Evolutionary conservation across 2,329 filamentous ascomycete species (phyloP).

Genomic region (Aaosphaeria pasadenensis): DNA sequence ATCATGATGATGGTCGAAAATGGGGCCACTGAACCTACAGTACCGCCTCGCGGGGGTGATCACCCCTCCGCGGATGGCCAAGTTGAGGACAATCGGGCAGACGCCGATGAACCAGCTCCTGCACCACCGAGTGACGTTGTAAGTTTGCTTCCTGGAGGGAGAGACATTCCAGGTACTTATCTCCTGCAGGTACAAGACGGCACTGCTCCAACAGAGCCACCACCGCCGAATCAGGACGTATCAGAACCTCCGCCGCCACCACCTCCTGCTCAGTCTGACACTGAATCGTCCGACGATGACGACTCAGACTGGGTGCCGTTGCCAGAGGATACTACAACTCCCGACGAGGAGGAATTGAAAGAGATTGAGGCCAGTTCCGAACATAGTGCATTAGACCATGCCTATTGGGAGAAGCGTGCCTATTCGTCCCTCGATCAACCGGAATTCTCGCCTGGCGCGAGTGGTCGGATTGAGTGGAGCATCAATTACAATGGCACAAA

Average conservation of each 20-base stretch:
- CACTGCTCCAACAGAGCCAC: constrained; percentile 17
- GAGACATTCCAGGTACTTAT: too few species aligned
- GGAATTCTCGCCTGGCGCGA: constrained; percentile 53
- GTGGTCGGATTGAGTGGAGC: constrained; percentile 57
- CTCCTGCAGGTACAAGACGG: constrained; percentile 4
- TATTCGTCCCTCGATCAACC: constrained; percentile 57
- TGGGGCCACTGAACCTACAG: too few species aligned
- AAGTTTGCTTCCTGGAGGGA: too few species aligned
- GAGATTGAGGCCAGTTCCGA: constrained; percentile 52
- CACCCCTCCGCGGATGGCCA: not conserved
- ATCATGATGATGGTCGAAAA: constrained; percentile 9
- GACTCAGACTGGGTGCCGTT: constrained; percentile 50
- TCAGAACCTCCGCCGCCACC: constrained; percentile 28
- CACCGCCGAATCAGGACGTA: constrained; percentile 11
- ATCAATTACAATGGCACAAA: constrained; percentile 59
- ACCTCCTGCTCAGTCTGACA: constrained; percentile 28
- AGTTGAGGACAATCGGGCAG: too few species aligned
- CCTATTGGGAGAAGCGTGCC: constrained; percentile 58
- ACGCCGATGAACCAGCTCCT: too few species aligned
- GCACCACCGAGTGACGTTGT: too few species aligned
- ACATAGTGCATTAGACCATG: constrained; percentile 56
- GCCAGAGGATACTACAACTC: constrained; percentile 54
- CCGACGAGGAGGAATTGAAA: constrained; percentile 57
- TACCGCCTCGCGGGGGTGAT: not conserved
- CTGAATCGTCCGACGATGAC: constrained; percentile 36